A percentile compares a stretch with the other conserved stretches of the same genome.
Evolutionary conservation across 441 rosid genomes (phyloP).

Genomic region (Corymbia citriodora): DNA sequence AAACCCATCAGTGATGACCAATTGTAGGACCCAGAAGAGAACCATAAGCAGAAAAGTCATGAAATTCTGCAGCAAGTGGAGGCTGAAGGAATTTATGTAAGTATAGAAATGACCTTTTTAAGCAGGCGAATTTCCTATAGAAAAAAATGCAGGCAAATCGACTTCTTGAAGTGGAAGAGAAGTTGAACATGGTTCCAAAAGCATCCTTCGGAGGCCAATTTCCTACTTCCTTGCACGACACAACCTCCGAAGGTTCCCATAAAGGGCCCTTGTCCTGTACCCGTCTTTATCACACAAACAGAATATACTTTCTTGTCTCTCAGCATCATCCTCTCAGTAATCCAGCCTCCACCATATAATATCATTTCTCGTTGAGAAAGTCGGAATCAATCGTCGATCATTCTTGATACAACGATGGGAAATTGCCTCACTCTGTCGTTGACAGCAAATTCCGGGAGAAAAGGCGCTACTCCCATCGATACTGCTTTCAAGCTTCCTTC

Average conservation of each 20-base stretch:
- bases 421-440: constrained; percentile 24
- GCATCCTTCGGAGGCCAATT: neutral
- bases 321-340: neutral
- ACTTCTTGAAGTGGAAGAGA: neutral
- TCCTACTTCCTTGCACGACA: neutral
- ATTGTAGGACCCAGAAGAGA: neutral
- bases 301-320: neutral
- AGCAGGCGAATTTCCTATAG: neutral
- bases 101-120: neutral
- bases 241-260: neutral
- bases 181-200: neutral
- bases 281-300: neutral
- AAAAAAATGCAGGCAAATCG: neutral
- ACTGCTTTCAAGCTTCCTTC: constrained; percentile 59
- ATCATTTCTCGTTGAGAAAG: neutral
- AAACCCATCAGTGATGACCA: neutral
- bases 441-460: constrained; percentile 16
- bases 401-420: constrained; percentile 23
- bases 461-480: constrained; percentile 37
- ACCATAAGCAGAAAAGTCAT: neutral
- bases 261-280: neutral
- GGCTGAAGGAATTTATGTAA: neutral
- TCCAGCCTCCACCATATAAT: neutral
- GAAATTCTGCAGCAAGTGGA: neutral
- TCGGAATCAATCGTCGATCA: neutral